Conservation (phyloP, 768 basidiomycete species). For the Auriscalpium orientale region DNA sequence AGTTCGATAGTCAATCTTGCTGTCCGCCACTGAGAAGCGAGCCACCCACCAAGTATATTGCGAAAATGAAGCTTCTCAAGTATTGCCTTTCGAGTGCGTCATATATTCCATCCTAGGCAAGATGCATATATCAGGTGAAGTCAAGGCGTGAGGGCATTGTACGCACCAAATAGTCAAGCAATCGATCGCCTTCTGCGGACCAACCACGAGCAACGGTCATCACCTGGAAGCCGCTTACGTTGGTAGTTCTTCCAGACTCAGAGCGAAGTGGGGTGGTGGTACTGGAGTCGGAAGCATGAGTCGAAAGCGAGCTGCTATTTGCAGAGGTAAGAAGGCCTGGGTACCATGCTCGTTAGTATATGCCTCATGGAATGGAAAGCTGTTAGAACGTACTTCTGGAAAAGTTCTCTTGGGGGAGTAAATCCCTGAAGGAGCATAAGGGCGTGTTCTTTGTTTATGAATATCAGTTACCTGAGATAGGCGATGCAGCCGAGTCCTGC, state of each 20-base stretch:
- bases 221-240: slow-evolving; percentile 61
- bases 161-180: slow-evolving; percentile 72
- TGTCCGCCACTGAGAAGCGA: background rate
- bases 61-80: slow-evolving; percentile 79
- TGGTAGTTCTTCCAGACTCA: slow-evolving; percentile 25
- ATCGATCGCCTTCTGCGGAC: slow-evolving; percentile 75
- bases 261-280: slow-evolving; percentile 29
- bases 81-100: slow-evolving; percentile 82
- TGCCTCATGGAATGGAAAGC: background rate
- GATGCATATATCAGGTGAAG: background rate
- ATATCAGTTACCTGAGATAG: slow-evolving; percentile 49
- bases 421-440: slow-evolving; percentile 37
- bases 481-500: slow-evolving; percentile 74
- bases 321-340: slow-evolving; percentile 50
- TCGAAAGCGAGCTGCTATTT: slow-evolving; percentile 23
- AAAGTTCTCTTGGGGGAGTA: slow-evolving; percentile 78
- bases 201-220: slow-evolving; percentile 69
- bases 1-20: slow-evolving; percentile 6
- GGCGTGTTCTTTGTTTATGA: slow-evolving; percentile 7
- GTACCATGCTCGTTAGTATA: background rate
- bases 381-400: slow-evolving; percentile 40
- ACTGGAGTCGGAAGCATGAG: slow-evolving; percentile 25
- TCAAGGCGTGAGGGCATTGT: slow-evolving; percentile 11
- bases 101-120: slow-evolving; percentile 76
- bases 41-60: slow-evolving; percentile 64